phyloP scores from a whole-genome alignment of 176 grass and related monocot species.

The Typha latifolia region DNA sequence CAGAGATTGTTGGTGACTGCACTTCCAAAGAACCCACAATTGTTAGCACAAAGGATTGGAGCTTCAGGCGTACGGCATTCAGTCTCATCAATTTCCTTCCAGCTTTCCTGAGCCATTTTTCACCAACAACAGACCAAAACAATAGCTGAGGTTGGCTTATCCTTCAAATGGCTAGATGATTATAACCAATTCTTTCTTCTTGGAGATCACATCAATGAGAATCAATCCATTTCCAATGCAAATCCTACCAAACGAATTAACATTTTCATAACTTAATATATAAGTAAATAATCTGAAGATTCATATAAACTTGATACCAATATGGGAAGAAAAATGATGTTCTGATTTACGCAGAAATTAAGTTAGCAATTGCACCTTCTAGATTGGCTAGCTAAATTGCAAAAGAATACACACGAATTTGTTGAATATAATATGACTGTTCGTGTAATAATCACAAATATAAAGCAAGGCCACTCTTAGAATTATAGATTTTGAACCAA shows the following conservation, averaged over 20 bases:
- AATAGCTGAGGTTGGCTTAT: neutral
- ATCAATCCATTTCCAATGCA: neutral
- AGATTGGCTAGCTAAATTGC: neutral
- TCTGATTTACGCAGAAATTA: neutral
- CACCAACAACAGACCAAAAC: neutral
- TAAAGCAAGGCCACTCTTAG: no score
- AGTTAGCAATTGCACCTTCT: neutral
- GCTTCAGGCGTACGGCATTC: conserved; percentile 46
- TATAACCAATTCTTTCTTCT: neutral
- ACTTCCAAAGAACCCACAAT: conserved; percentile 86
- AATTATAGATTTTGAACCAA: no score
- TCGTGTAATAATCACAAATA: no score
- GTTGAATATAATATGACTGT: neutral
- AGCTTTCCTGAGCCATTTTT: conserved; percentile 80
- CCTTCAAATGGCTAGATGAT: neutral
- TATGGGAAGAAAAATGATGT: neutral
- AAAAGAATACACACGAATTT: neutral
- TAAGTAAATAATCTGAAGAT: neutral
- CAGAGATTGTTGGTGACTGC: conserved; percentile 71
- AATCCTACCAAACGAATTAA: neutral
- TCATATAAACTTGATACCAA: neutral
- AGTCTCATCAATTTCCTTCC: conserved; percentile 63
- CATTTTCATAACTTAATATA: neutral
- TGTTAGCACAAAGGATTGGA: conserved; percentile 59
- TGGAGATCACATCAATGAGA: neutral